These are phyloP conservation scores for Kwoniella heveanensis DNA, from an alignment of 768 basidiomycete genomes.

Conservation along the genomic window DNA sequence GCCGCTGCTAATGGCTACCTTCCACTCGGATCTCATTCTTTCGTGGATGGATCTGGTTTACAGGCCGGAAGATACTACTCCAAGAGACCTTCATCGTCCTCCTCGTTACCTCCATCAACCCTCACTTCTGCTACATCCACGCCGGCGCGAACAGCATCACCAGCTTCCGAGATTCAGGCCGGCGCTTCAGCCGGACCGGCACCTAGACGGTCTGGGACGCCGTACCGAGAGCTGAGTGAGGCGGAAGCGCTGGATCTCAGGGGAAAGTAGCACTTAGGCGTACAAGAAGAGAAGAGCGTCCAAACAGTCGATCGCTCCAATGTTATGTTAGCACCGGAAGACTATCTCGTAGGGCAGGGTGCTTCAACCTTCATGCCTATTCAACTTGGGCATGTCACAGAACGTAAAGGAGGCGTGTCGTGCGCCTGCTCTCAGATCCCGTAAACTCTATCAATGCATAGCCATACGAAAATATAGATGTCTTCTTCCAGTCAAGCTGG, in stretches of 20 bases:
- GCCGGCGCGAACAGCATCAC: slow-evolving; percentile 7
- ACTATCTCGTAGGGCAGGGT: not conserved
- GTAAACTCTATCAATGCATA: not conserved
- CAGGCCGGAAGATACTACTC: slow-evolving; percentile 53
- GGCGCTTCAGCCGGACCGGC: not conserved
- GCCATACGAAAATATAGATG: not conserved
- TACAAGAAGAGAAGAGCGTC: not conserved
- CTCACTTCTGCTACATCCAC: slow-evolving; percentile 8
- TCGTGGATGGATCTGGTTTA: not conserved
- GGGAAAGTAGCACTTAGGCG: not conserved
- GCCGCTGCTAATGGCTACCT: too few species aligned
- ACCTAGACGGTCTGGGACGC: slow-evolving; percentile 37
- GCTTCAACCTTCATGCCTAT: not conserved
- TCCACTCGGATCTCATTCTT: too few species aligned
- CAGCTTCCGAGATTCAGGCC: slow-evolving; percentile 14
- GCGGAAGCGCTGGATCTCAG: slow-evolving; percentile 43
- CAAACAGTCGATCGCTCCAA: too few species aligned
- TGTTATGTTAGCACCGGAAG: too few species aligned
- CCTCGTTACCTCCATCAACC: slow-evolving; percentile 15
- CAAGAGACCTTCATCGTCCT: slow-evolving; percentile 35
- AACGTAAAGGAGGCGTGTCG: too few species aligned
- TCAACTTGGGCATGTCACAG: slow-evolving; percentile 1
- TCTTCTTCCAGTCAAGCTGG: not conserved
- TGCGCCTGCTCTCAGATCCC: too few species aligned
- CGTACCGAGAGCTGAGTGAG: slow-evolving; percentile 49